Percentiles rank a stretch among this genome's conserved stretches.
These are phyloP conservation scores for Aspergillus oerlinghausenensis DNA, from an alignment of 2,329 filamentous ascomycete species.

Conservation along the genomic window DNA sequence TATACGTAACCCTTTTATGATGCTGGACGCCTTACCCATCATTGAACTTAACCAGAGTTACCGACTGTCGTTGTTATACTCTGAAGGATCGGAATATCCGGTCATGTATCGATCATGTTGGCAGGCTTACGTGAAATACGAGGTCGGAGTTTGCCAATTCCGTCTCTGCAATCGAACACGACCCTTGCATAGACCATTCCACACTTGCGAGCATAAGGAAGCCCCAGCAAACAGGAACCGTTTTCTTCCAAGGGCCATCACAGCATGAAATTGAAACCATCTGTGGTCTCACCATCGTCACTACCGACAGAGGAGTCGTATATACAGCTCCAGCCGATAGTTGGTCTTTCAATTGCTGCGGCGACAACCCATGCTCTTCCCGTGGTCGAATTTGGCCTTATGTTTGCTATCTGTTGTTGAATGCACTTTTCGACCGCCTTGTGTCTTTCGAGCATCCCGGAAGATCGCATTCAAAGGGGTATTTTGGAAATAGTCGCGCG, in stretches of 20 bases:
- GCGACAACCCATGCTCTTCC: neutral
- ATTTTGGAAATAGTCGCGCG: neutral
- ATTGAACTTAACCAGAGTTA: neutral
- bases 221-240: neutral
- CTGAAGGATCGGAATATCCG: neutral
- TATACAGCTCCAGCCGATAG: neutral
- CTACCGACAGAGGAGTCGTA: no score
- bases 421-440: neutral
- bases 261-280: neutral
- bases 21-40: neutral
- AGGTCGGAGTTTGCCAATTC: no score
- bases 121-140: neutral
- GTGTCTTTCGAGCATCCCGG: neutral
- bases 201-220: neutral
- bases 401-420: neutral
- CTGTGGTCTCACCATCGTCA: neutral
- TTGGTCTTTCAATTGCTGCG: neutral
- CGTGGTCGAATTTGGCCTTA: neutral
- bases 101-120: neutral
- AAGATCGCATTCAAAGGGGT: neutral
- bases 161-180: no score
- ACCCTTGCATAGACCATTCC: no score
- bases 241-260: neutral
- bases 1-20: neutral
- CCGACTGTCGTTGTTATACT: neutral